Evolutionary conservation across 108 stramenopile species (phyloP), one percentile per base, ranked within the genome.

Genomic region (Ochromonas danica): DNA sequence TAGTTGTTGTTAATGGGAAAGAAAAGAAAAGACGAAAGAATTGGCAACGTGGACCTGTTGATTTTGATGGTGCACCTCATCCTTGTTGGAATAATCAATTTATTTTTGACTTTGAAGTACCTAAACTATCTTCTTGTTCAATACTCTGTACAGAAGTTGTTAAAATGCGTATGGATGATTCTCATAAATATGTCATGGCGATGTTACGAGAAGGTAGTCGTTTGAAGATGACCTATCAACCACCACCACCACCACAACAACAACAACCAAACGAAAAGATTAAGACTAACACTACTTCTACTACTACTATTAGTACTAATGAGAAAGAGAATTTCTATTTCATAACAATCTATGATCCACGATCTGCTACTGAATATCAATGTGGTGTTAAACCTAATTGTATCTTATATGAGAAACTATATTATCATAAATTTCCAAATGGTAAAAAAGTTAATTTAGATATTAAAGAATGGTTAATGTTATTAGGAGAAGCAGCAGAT

Each of bases 261-360:
- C 51, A 57, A 57, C 51, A 57, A 22, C 51, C 10, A 57, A 10
- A 57, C 17, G 17, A 57, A 57, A 10, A 57, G 51, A n/a, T n/a
- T n/a, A n/a, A n/a, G n/a, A n/a, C n/a, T n/a, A n/a, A n/a, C n/a
- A n/a, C n/a, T n/a, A n/a, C n/a, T n/a, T n/a, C n/a, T n/a, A n/a
- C n/a, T 22, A 57, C 17, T 22, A 57, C 17, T 22, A 57, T 10
- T 22, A 22, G 51, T 22, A 10, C 10, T 10, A 60, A 27, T 40
- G 70, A 35, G 10, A 62, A 1, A 2, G 80, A 71, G 27, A 67
- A 22, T 10, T 17, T 25, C 71, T 6, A 51, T 6, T 77, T 82
- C 57, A 1, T 62, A 6, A 82, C 81, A 14, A 40, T 72, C 22
- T 82, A 82, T 65, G 81, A 82, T 65, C 81, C 81, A 22, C 57